A percentile compares a stretch with the other conserved stretches of the same genome.
Evolutionary conservation across 176 grass and related monocot genomes (phyloP).

Genomic region (Tillandsia fasciculata): DNA sequence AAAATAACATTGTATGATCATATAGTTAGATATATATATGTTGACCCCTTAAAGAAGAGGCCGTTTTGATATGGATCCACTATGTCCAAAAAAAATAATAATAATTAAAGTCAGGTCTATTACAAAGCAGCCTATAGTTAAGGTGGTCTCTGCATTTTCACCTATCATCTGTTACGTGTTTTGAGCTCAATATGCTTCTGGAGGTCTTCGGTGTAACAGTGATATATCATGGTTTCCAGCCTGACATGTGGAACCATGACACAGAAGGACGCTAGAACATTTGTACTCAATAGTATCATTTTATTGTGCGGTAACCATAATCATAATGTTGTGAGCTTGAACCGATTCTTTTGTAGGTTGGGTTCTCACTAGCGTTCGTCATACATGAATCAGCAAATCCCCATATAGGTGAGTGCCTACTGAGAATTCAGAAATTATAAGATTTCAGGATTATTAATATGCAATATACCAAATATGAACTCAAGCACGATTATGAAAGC

Average conservation of each 20-base stretch:
- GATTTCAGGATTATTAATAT: too few relatives aligned
- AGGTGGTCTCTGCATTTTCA: too few relatives aligned
- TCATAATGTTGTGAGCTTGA: not conserved
- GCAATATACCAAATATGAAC: not conserved
- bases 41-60: conserved; percentile 3
- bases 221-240: too few relatives aligned
- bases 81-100: not conserved
- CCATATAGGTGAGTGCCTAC: conserved; percentile 61
- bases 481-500: not conserved
- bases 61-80: not conserved
- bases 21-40: not conserved
- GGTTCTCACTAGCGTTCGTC: conserved; percentile 86
- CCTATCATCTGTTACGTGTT: not conserved
- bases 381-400: conserved; percentile 96
- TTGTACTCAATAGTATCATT: too few relatives aligned
- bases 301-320: too few relatives aligned
- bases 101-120: too few relatives aligned
- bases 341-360: conserved; percentile 46
- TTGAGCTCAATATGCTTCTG: not conserved
- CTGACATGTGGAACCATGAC: too few relatives aligned
- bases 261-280: too few relatives aligned
- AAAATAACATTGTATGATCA: too few relatives aligned
- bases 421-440: not conserved
- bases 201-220: too few relatives aligned
- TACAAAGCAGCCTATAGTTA: too few relatives aligned